phyloP scores from a whole-genome alignment of 2,329 filamentous ascomycete species.

The Thelonectria rubi region DNA sequence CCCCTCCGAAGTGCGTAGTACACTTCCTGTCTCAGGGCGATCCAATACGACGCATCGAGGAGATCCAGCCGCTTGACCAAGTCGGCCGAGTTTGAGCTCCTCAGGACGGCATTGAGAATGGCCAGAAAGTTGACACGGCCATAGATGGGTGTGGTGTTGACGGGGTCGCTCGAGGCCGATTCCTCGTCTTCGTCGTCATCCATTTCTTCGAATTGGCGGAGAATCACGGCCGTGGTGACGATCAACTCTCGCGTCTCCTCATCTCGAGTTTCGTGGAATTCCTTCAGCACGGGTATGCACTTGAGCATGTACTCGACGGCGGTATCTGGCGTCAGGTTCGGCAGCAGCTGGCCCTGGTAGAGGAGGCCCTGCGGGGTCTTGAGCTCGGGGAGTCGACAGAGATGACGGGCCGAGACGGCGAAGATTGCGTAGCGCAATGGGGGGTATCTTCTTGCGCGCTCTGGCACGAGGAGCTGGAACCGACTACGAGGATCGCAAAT shows the following conservation, averaged over 20 bases:
- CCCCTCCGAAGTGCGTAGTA: slow-evolving; percentile 32
- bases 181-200: slow-evolving; percentile 35
- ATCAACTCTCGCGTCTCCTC: slow-evolving; percentile 34
- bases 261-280: slow-evolving; percentile 30
- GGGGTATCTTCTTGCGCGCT: slow-evolving; percentile 28
- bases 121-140: slow-evolving; percentile 32
- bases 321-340: slow-evolving; percentile 6
- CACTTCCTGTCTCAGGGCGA: slow-evolving; percentile 32
- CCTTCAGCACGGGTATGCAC: slow-evolving; percentile 30
- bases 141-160: neutral
- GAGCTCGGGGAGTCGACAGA: slow-evolving; percentile 25
- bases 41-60: slow-evolving; percentile 32
- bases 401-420: slow-evolving; percentile 27
- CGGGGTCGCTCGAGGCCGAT: neutral
- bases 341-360: slow-evolving; percentile 28
- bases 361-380: slow-evolving; percentile 17
- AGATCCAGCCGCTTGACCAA: slow-evolving; percentile 26
- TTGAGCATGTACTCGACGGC: slow-evolving; percentile 39
- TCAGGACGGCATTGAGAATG: slow-evolving; percentile 30
- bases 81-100: slow-evolving; percentile 29
- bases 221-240: slow-evolving; percentile 26
- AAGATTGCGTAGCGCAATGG: slow-evolving; percentile 31
- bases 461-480: slow-evolving; percentile 29
- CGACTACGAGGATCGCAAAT: slow-evolving; percentile 25
- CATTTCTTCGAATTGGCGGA: slow-evolving; percentile 34